phyloP scores from a whole-genome alignment of 495 filamentous ascomycete species.

The Neurospora cerealis region DNA sequence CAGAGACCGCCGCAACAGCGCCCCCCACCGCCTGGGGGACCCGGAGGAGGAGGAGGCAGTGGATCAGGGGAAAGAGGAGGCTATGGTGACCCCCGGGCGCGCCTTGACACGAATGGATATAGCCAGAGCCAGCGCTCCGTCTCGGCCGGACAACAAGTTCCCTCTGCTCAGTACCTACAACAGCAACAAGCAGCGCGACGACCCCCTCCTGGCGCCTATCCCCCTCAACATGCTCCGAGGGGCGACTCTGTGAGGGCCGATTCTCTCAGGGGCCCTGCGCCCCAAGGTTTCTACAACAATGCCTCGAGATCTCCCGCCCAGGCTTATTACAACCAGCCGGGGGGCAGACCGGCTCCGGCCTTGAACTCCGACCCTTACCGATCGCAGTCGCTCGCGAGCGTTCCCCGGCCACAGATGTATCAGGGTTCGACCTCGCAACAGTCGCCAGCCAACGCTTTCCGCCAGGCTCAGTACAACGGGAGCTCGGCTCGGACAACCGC shows the following conservation, averaged over 20 bases:
- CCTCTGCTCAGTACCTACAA: slow-evolving; percentile 27
- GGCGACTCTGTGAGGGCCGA: slow-evolving; percentile 22
- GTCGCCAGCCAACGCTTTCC: slow-evolving; percentile 60
- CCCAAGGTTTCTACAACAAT: slow-evolving; percentile 44
- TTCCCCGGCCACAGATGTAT: slow-evolving; percentile 55
- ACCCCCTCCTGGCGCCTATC: slow-evolving; percentile 47
- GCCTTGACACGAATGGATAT: slow-evolving; percentile 41
- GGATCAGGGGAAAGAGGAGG: slow-evolving; percentile 29
- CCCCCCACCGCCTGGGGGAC: slow-evolving; percentile 30
- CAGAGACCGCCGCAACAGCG: slow-evolving; percentile 52
- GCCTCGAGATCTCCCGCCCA: slow-evolving; percentile 44
- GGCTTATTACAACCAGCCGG: slow-evolving; percentile 36
- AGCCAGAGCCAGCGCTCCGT: slow-evolving; percentile 44
- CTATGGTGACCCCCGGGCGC: slow-evolving; percentile 23
- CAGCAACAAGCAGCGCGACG: slow-evolving; percentile 25
- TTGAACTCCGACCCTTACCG: slow-evolving; percentile 77
- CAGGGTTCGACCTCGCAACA: slow-evolving; percentile 56
- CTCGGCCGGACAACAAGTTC: slow-evolving; percentile 33
- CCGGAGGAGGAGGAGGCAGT: neutral
- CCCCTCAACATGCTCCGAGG: neutral
- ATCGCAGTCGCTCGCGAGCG: slow-evolving; percentile 81
- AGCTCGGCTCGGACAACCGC: slow-evolving; percentile 68
- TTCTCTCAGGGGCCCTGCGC: slow-evolving; percentile 29
- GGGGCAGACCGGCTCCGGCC: slow-evolving; percentile 51
- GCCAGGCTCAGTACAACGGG: slow-evolving; percentile 58